These are phyloP conservation scores for Symbiodinium pilosum DNA, from an alignment of 73 alveolate species.

Conservation along the genomic window DNA sequence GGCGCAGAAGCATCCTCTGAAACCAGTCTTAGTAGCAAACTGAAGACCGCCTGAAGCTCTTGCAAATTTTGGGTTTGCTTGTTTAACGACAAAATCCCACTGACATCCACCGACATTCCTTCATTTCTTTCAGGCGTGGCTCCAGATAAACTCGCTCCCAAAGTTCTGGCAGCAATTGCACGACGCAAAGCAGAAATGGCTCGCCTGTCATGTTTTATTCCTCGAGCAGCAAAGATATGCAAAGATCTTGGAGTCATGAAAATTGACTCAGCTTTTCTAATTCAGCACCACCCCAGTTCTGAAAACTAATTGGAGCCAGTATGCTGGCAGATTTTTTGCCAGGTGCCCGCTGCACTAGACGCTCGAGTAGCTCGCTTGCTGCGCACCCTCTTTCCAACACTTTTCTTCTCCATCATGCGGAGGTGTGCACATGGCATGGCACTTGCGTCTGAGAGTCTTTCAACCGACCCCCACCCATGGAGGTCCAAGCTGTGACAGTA, in stretches of 20 bases:
- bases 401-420: slow-evolving; percentile 46
- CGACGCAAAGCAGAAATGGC: slow-evolving; percentile 14
- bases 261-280: too few species aligned
- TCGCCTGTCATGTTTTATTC: not conserved
- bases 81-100: too few species aligned
- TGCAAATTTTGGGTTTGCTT: not conserved
- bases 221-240: too few species aligned
- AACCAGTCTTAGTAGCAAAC: too few species aligned
- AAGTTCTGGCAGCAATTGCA: slow-evolving; percentile 9
- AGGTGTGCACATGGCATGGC: not conserved
- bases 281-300: too few species aligned
- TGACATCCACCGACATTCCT: too few species aligned
- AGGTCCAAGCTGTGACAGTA: not conserved
- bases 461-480: not conserved
- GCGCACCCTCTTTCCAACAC: slow-evolving; percentile 9
- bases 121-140: not conserved
- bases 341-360: slow-evolving; percentile 31
- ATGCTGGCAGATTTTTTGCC: not conserved
- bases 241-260: too few species aligned
- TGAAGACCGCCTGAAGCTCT: too few species aligned
- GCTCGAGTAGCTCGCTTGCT: slow-evolving; percentile 12
- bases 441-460: not conserved
- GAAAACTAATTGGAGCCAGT: too few species aligned
- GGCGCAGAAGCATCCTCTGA: not conserved
- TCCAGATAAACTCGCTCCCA: not conserved